Percentiles rank a stretch among this genome's conserved stretches.
These are phyloP conservation scores for Populus simonii DNA, from an alignment of 345 rosid genomes.

Conservation along the genomic window DNA sequence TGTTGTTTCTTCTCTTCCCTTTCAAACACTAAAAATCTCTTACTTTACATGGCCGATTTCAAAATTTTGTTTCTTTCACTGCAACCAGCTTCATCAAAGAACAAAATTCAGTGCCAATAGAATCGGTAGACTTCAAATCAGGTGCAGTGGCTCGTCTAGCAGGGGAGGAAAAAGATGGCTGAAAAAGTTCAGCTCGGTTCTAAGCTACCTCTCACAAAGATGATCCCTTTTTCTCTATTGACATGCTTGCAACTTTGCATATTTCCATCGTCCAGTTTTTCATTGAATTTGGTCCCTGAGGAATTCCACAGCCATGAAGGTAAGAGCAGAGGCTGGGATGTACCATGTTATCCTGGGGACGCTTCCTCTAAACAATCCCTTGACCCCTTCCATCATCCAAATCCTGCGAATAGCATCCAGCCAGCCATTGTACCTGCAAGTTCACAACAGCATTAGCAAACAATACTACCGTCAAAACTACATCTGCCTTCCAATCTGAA, in stretches of 20 bases:
- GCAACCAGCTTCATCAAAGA: background rate
- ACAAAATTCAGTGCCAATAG: background rate
- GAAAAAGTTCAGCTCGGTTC: no score
- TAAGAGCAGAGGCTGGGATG: conserved; percentile 91
- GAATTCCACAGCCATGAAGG: conserved; percentile 95
- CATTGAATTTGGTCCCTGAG: conserved; percentile 67
- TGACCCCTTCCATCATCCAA: conserved; percentile 65
- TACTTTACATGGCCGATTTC: background rate
- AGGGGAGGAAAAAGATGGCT: no score
- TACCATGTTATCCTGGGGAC: conserved; percentile 91
- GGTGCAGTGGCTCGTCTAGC: no score
- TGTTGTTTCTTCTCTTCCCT: no score
- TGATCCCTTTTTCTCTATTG: conserved; percentile 52
- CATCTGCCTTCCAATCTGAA: background rate
- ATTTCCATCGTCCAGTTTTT: conserved; percentile 25
- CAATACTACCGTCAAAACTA: background rate
- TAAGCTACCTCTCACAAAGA: conserved; percentile 44
- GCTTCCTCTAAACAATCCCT: conserved; percentile 85
- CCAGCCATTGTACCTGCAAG: conserved; percentile 75
- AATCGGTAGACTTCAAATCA: no score
- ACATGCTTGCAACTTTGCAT: conserved; percentile 35
- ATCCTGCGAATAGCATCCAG: conserved; percentile 62
- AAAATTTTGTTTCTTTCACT: background rate
- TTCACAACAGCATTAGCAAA: background rate
- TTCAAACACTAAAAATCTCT: background rate